Conservation (phyloP, 139 green algal species). For the Coelastrella sp. region DNA sequence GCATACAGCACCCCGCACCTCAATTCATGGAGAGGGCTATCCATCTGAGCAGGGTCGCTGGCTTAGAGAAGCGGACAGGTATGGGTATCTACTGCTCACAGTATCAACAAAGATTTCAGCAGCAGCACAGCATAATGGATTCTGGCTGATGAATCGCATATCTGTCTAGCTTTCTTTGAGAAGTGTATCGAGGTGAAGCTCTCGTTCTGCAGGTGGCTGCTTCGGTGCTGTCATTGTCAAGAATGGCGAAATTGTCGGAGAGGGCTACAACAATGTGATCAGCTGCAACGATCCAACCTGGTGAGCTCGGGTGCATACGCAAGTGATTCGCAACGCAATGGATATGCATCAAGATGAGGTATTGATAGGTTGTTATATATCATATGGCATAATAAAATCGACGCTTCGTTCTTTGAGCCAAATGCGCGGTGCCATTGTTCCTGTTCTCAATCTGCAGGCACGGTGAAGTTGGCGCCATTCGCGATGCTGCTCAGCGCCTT, state of each 20-base stretch:
- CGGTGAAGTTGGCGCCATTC: slow-evolving; percentile 44
- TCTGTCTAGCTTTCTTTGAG: too few relatives aligned
- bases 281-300: slow-evolving; percentile 59
- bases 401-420: too few relatives aligned
- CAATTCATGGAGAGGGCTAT: slow-evolving; percentile 55
- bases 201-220: slow-evolving; percentile 38
- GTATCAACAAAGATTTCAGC: too few relatives aligned
- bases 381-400: too few relatives aligned
- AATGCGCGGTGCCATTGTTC: too few relatives aligned
- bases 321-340: too few relatives aligned
- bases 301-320: slow-evolving; percentile 21
- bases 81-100: neutral
- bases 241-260: slow-evolving; percentile 55
- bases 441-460: slow-evolving; percentile 10
- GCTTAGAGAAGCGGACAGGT: slow-evolving; percentile 49
- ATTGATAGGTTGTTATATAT: too few relatives aligned
- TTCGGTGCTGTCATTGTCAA: slow-evolving; percentile 63
- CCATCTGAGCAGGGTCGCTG: slow-evolving; percentile 30
- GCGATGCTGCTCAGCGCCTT: slow-evolving; percentile 24
- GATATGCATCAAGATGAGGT: too few relatives aligned
- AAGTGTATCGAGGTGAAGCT: too few relatives aligned
- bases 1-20: slow-evolving; percentile 32
- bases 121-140: neutral
- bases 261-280: slow-evolving; percentile 65
- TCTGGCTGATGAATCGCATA: too few relatives aligned